Conservation (phyloP, 2,329 filamentous ascomycete species). For the Tolypocladium sp. region DNA sequence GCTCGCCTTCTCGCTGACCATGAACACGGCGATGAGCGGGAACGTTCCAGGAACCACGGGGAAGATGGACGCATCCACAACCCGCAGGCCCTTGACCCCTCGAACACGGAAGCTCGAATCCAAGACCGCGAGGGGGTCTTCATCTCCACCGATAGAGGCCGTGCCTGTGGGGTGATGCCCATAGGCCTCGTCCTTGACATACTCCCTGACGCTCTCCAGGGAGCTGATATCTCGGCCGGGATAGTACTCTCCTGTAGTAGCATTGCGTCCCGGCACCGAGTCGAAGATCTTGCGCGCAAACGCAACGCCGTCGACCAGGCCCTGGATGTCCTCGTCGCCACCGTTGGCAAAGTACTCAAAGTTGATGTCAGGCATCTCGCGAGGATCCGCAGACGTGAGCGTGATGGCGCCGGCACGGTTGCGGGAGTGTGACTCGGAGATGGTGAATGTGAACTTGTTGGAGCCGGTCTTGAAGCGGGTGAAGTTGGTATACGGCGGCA, state of each 20-base stretch:
- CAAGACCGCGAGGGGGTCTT: slow-evolving; percentile 45
- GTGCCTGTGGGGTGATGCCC: slow-evolving; percentile 50
- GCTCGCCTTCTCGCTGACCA: slow-evolving; percentile 50
- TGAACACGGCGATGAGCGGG: slow-evolving; percentile 32
- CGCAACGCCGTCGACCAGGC: slow-evolving; percentile 34
- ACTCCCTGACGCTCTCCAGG: slow-evolving; percentile 10
- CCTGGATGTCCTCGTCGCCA: slow-evolving; percentile 32
- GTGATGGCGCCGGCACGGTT: slow-evolving; percentile 56
- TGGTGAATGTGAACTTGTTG: slow-evolving; percentile 11
- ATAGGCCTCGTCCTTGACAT: slow-evolving; percentile 29
- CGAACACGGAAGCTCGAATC: slow-evolving; percentile 49
- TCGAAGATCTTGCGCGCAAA: slow-evolving; percentile 33
- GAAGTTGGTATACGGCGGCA: not conserved
- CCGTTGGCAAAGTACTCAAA: slow-evolving; percentile 47
- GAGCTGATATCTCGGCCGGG: slow-evolving; percentile 5
- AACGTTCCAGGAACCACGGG: slow-evolving; percentile 5
- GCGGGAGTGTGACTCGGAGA: slow-evolving; percentile 41
- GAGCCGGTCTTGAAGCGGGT: not conserved
- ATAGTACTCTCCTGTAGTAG: not conserved
- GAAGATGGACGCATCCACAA: slow-evolving; percentile 53
- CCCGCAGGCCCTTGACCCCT: slow-evolving; percentile 44
- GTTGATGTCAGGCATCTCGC: slow-evolving; percentile 53
- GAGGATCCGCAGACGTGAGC: slow-evolving; percentile 49
- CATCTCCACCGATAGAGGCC: slow-evolving; percentile 44
- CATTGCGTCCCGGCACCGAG: not conserved